Percentiles rank a stretch among this genome's conserved stretches.
Conservation (phyloP, 2,329 filamentous ascomycete species). For the Cordyceps farinosa region DNA sequence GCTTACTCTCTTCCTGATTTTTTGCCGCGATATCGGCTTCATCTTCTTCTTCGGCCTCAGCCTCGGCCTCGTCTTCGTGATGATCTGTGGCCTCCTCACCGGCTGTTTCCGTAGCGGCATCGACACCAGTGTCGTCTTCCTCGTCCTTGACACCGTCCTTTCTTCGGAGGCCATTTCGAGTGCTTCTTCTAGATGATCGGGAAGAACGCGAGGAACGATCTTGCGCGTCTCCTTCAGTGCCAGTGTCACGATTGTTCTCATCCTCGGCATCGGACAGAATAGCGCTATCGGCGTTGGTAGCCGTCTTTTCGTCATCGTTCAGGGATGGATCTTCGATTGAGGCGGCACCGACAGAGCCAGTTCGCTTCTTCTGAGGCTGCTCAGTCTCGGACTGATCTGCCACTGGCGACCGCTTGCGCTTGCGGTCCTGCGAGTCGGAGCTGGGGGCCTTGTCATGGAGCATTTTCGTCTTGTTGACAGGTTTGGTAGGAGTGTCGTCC, state of each 20-base stretch:
- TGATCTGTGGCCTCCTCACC: constrained; percentile 32
- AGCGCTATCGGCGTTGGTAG: constrained; percentile 35
- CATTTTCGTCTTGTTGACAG: constrained; percentile 28
- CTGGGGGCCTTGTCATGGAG: background rate
- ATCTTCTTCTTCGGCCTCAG: constrained; percentile 52
- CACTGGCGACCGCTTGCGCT: constrained; percentile 48
- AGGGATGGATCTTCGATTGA: constrained; percentile 34
- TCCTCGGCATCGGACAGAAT: constrained; percentile 46
- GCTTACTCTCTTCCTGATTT: constrained; percentile 63
- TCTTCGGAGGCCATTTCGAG: constrained; percentile 39
- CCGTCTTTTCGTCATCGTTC: constrained; percentile 36
- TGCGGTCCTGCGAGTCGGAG: constrained; percentile 37
- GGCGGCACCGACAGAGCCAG: constrained; percentile 42
- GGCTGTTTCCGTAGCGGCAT: constrained; percentile 27
- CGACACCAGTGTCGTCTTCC: constrained; percentile 18
- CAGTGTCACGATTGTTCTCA: constrained; percentile 32
- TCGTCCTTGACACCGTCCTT: constrained; percentile 30
- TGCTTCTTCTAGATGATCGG: constrained; percentile 37
- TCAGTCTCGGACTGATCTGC: constrained; percentile 44
- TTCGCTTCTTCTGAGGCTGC: constrained; percentile 52
- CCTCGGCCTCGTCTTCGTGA: constrained; percentile 34
- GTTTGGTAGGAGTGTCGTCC: constrained; percentile 36
- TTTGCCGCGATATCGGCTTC: constrained; percentile 53
- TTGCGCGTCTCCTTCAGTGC: constrained; percentile 30
- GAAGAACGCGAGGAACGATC: constrained; percentile 34